Conservation (phyloP, 257 asterid species). For the Buddleja alternifolia region DNA sequence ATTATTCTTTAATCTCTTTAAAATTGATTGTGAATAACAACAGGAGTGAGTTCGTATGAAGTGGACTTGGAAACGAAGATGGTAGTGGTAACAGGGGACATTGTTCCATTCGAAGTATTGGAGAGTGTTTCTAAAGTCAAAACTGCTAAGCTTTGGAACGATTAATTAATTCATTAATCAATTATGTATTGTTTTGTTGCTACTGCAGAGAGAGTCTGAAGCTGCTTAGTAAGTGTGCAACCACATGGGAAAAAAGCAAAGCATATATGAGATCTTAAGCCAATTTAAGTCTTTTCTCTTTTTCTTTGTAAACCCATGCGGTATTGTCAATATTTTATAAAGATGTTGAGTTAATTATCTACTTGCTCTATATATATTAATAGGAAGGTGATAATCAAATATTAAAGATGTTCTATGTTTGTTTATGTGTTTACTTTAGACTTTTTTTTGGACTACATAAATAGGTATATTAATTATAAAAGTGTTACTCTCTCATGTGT, state of each 20-base stretch:
- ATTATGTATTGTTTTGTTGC: too few relatives aligned
- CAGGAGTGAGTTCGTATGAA: constrained; percentile 82
- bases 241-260: neutral
- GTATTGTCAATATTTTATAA: neutral
- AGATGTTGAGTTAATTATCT: neutral
- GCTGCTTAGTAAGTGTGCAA: too few relatives aligned
- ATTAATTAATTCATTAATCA: constrained; percentile 13
- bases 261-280: too few relatives aligned
- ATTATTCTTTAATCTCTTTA: too few relatives aligned
- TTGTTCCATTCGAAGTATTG: constrained; percentile 74
- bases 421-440: neutral
- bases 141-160: constrained; percentile 64
- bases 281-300: neutral
- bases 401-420: neutral
- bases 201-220: too few relatives aligned
- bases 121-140: constrained; percentile 87
- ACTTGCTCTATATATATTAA: constrained; percentile 9
- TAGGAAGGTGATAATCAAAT: neutral
- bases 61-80: constrained; percentile 79
- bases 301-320: too few relatives aligned
- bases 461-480: neutral
- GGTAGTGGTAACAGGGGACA: constrained; percentile 85
- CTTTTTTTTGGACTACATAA: too few relatives aligned
- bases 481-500: neutral
- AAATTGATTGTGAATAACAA: neutral